phyloP scores from a whole-genome alignment of 2,329 filamentous ascomycete species.

The Aspergillus niger region DNA sequence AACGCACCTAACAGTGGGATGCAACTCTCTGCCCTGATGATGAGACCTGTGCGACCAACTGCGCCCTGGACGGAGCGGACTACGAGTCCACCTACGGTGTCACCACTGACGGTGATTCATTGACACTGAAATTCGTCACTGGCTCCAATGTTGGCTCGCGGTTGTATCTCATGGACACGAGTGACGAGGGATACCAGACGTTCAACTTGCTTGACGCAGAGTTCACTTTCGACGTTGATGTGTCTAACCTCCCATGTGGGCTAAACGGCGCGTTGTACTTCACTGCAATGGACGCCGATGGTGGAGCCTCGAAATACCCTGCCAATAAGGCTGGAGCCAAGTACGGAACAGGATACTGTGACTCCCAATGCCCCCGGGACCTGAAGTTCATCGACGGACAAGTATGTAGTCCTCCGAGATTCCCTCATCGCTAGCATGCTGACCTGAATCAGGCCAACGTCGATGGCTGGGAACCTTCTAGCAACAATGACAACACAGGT shows the following conservation, averaged over 20 bases:
- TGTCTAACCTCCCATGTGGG: slow-evolving; percentile 67
- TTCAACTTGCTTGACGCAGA: slow-evolving; percentile 67
- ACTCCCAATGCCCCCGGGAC: slow-evolving; percentile 58
- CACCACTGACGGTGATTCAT: slow-evolving; percentile 49
- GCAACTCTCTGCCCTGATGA: slow-evolving; percentile 51
- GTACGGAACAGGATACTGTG: slow-evolving; percentile 66
- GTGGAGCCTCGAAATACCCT: slow-evolving; percentile 55
- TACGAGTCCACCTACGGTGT: slow-evolving; percentile 57
- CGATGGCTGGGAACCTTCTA: slow-evolving; percentile 54
- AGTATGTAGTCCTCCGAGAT: slow-evolving; percentile 13
- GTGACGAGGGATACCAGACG: slow-evolving; percentile 63
- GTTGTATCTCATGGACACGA: slow-evolving; percentile 62
- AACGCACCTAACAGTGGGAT: slow-evolving; percentile 41
- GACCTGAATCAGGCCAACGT: slow-evolving; percentile 49
- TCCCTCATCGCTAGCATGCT: background rate
- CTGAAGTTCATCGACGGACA: slow-evolving; percentile 47
- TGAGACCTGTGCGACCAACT: slow-evolving; percentile 56
- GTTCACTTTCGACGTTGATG: slow-evolving; percentile 72
- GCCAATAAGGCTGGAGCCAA: slow-evolving; percentile 59
- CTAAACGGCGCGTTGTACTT: slow-evolving; percentile 72
- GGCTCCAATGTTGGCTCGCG: slow-evolving; percentile 52
- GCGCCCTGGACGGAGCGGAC: slow-evolving; percentile 59
- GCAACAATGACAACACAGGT: slow-evolving; percentile 57
- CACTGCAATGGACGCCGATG: slow-evolving; percentile 61
- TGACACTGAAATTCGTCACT: slow-evolving; percentile 54